Conservation (phyloP, 352 stramenopile species). For the Discostella stelligera region DNA sequence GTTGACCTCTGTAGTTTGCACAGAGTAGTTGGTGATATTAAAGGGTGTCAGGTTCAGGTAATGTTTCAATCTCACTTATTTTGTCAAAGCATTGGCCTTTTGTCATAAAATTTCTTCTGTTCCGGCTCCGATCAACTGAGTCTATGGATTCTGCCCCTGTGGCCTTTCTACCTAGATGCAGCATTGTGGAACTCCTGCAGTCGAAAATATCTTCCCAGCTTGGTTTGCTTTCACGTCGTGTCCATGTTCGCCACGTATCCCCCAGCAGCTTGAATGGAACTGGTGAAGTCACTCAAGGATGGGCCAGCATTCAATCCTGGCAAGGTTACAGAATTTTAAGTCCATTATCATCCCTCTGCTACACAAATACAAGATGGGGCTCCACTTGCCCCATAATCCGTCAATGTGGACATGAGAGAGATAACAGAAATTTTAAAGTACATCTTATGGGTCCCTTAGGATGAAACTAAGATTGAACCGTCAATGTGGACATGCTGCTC, state of each 20-base stretch:
- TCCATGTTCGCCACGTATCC: slow-evolving; percentile 64
- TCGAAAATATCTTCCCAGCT: slow-evolving; percentile 71
- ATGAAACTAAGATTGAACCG: no score
- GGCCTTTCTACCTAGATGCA: slow-evolving; percentile 68
- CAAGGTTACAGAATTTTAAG: slow-evolving; percentile 81
- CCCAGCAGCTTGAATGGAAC: slow-evolving; percentile 26
- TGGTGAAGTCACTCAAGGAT: slow-evolving; percentile 58
- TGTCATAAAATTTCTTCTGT: slow-evolving; percentile 2
- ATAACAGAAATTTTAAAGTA: no score
- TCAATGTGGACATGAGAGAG: no score
- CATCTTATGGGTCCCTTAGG: no score
- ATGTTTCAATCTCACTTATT: no score
- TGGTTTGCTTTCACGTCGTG: slow-evolving; percentile 71
- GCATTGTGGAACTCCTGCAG: slow-evolving; percentile 73
- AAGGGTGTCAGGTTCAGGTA: slow-evolving; percentile 83
- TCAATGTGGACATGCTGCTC: slow-evolving; percentile 93
- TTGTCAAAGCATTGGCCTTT: no score
- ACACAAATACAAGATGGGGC: slow-evolving; percentile 79
- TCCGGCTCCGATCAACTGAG: slow-evolving; percentile 67
- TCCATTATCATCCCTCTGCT: slow-evolving; percentile 73
- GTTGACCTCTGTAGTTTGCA: slow-evolving; percentile 63
- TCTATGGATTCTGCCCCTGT: slow-evolving; percentile 78
- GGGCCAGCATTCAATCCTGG: slow-evolving; percentile 80
- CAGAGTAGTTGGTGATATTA: slow-evolving; percentile 78
- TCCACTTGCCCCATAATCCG: slow-evolving; percentile 76